Base-by-base conservation (phyloP, 106 monocot species). In the Alisma plantagoaquatica region DNA sequence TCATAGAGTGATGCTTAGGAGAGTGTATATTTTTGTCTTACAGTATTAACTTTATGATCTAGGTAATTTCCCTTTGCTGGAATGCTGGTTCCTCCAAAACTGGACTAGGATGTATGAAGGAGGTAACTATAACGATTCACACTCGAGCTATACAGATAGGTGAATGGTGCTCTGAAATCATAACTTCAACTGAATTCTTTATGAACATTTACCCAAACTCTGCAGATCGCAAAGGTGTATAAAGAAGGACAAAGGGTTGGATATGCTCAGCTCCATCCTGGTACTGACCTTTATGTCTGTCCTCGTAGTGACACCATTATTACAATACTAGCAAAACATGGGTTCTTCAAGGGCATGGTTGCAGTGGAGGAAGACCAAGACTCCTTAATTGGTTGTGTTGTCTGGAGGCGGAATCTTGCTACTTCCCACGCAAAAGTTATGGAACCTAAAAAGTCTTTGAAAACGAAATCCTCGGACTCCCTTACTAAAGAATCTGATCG, bases 21-120 rank as follows among this genome's bases (percentile, higher is more conserved):
- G n/a, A n/a, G n/a, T n/a, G n/a, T n/a, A n/a, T n/a, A n/a, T n/a
- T n/a, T n/a, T n/a, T n/a, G n/a, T n/a, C n/a, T n/a, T n/a, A n/a
- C n/a, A n/a, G n/a, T n/a, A n/a, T n/a, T n/a, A n/a, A n/a, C n/a
- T n/a, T n/a, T n/a, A n/a, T n/a, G n/a, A n/a, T 31, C 23, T 54
- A 83, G 83, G 77, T 83, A 23, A 77, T 75, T 33, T 83, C 83
- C 51, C 66, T 83, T 56, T 75, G 71, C 49, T 77, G 83, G 83
- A 83, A 83, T 46, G 54, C 33, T 45, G 83, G 71, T 47, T 64
- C 77, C 4, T 67, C 74, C 5, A 61, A 46, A 57, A 28, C 66
- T 63, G 78, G 74, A 15, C 43, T 83, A 14, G 24, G 28, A 43
- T 70, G 74, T 20, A 78, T 83, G 67, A 78, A 70, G 57, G 74